These are phyloP conservation scores for Ceratocystis cacaofunesta DNA, from an alignment of 2,329 filamentous ascomycete genomes.

Conservation along the genomic window DNA sequence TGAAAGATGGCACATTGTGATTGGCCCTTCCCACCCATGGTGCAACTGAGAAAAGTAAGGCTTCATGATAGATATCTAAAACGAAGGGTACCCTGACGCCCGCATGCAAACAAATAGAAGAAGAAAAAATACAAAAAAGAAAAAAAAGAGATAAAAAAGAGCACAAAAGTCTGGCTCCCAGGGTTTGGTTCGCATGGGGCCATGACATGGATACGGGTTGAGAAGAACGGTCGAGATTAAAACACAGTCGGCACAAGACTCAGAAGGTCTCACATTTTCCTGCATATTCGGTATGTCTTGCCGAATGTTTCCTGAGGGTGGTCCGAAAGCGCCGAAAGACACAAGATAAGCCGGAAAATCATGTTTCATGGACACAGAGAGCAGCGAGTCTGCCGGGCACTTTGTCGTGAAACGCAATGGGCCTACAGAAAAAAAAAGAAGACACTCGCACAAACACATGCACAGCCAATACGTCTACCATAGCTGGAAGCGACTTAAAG, in stretches of 20 bases:
- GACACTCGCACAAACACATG: background rate
- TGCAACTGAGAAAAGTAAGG: background rate
- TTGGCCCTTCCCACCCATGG: background rate
- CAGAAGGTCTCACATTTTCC: background rate
- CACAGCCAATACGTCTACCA: background rate
- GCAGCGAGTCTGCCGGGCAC: background rate
- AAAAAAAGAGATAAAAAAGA: too few relatives aligned
- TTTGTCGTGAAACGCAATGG: background rate
- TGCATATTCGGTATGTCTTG: background rate
- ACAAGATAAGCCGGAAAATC: conserved; percentile 5
- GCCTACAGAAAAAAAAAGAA: background rate
- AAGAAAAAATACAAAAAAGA: too few relatives aligned
- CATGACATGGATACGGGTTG: background rate
- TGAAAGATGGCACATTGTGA: background rate
- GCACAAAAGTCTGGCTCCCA: background rate
- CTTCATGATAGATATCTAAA: background rate
- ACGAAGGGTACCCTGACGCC: background rate
- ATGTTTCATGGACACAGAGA: background rate
- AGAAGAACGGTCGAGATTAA: background rate
- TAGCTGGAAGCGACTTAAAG: background rate
- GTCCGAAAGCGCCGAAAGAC: background rate
- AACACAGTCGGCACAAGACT: conserved; percentile 1
- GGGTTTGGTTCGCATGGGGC: background rate
- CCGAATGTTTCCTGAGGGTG: conserved; percentile 3
- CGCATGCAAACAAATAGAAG: background rate